Evolutionary conservation across 805 yeast genomes (phyloP).

Genomic region (Clavispora santaluciae): DNA sequence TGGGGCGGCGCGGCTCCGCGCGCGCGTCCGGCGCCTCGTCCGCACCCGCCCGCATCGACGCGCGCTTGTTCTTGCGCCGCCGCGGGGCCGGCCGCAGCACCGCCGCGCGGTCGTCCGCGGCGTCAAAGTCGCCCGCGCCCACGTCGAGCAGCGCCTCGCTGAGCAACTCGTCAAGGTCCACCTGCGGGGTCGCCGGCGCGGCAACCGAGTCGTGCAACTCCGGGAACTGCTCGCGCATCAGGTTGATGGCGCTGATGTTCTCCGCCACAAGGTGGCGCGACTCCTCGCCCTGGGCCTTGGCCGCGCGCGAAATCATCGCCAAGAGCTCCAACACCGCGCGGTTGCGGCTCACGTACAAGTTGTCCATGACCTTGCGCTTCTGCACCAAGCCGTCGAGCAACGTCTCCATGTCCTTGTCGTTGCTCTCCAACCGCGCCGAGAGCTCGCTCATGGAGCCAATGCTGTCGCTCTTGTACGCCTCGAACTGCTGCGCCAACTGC

Average conservation of each 20-base stretch:
- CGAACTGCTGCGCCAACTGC: conserved; percentile 32
- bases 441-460: conserved; percentile 32
- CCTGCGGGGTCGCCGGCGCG: conserved; percentile 22
- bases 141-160: conserved; percentile 24
- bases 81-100: conserved; percentile 13
- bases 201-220: conserved; percentile 29
- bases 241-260: conserved; percentile 41
- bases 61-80: conserved; percentile 32
- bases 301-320: conserved; percentile 37
- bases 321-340: conserved; percentile 39
- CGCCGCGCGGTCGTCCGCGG: conserved; percentile 1
- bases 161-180: conserved; percentile 33
- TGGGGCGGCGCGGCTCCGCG: conserved; percentile 1
- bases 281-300: conserved; percentile 47
- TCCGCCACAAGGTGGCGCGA: conserved; percentile 41
- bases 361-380: conserved; percentile 46
- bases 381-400: conserved; percentile 44
- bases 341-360: conserved; percentile 45
- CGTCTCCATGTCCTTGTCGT: conserved; percentile 47
- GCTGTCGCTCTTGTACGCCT: conserved; percentile 32
- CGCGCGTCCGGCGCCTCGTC: conserved; percentile 6
- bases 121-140: conserved; percentile 3
- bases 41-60: conserved; percentile 26
- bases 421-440: conserved; percentile 32
- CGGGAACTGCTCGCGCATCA: conserved; percentile 33